Evolutionary conservation across 257 asterid genomes (phyloP).

Genomic region (Solanum habrochaites): DNA sequence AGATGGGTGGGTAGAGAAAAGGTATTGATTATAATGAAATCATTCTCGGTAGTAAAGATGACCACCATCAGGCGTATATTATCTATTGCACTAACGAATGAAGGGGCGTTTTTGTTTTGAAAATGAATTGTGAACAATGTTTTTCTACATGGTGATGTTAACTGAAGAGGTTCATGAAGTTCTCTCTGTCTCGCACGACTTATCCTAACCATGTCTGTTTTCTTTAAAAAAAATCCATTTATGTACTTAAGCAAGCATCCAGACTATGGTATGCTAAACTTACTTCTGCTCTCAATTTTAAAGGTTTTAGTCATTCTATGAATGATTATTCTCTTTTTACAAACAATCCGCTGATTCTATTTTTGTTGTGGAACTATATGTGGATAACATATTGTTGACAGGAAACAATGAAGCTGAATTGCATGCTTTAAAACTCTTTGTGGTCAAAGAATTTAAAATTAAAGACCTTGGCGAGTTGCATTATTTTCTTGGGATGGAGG

Average conservation of each 20-base stretch:
- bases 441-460: neutral
- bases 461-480: neutral
- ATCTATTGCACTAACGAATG: neutral
- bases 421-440: neutral
- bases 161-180: neutral
- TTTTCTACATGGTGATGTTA: neutral
- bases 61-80: neutral
- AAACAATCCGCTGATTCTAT: neutral
- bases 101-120: neutral
- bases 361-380: neutral
- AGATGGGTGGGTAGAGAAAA: neutral
- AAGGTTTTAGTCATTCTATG: neutral
- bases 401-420: neutral
- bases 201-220: neutral
- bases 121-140: neutral
- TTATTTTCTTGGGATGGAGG: neutral
- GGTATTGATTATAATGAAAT: neutral
- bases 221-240: neutral
- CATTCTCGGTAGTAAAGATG: neutral
- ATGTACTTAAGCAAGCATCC: neutral
- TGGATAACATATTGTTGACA: neutral
- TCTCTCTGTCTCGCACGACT: neutral
- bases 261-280: neutral
- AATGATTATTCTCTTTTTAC: neutral
- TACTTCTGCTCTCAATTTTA: neutral